Evolutionary conservation across 2,329 filamentous ascomycete species (phyloP).

Genomic region (Epichloe amarillans): DNA sequence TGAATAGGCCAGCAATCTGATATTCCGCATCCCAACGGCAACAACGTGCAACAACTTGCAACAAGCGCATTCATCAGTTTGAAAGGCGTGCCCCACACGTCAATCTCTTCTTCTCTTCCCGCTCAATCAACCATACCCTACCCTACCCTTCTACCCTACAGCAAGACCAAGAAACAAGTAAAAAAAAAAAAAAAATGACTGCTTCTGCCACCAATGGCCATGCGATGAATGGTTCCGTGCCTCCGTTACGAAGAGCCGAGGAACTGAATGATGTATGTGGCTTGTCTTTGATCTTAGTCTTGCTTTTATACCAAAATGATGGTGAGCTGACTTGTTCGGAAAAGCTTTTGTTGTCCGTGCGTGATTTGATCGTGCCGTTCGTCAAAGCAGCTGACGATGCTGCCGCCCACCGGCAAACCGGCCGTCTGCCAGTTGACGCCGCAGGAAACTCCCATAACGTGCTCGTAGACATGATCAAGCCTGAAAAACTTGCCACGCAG

Average conservation of each 20-base stretch:
- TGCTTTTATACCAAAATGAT: background rate
- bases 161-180: background rate
- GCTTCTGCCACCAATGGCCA: slow-evolving; percentile 1
- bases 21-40: background rate
- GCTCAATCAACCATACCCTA: background rate
- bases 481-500: slow-evolving; percentile 41
- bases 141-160: background rate
- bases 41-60: too few relatives aligned
- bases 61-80: background rate
- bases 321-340: background rate
- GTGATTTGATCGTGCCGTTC: slow-evolving; percentile 56
- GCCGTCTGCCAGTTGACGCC: slow-evolving; percentile 30
- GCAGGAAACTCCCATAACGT: slow-evolving; percentile 34
- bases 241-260: slow-evolving; percentile 18
- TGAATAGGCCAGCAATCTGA: background rate
- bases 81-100: background rate
- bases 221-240: slow-evolving; percentile 11
- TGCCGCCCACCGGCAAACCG: slow-evolving; percentile 34
- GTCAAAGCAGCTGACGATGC: slow-evolving; percentile 57
- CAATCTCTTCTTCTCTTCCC: too few relatives aligned
- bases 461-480: slow-evolving; percentile 50
- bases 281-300: background rate
- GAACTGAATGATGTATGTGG: slow-evolving; percentile 19
- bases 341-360: slow-evolving; percentile 55
- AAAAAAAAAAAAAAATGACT: background rate